Conservation (phyloP, 768 basidiomycete genomes). For the Naganishia randhawae region DNA sequence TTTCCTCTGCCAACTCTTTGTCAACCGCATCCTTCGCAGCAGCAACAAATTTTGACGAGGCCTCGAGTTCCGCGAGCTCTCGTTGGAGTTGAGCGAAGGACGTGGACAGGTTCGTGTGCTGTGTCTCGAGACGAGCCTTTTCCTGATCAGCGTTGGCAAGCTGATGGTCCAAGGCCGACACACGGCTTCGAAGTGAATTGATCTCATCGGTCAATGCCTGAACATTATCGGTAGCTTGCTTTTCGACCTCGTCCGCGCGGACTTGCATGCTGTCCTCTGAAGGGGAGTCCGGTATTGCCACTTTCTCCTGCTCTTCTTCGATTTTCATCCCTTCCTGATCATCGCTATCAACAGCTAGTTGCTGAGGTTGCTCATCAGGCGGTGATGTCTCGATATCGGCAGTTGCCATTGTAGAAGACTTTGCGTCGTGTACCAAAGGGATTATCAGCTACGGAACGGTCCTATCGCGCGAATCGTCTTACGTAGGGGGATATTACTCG, state of each 20-base stretch:
- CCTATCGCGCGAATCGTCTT: neutral
- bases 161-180: neutral
- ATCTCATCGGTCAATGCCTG: constrained; percentile 7
- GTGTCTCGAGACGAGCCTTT: constrained; percentile 10
- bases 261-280: neutral
- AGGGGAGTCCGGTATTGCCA: neutral
- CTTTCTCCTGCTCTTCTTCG: neutral
- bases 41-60: constrained; percentile 32
- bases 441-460: neutral
- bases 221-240: neutral
- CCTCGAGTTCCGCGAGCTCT: constrained; percentile 12
- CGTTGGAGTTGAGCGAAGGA: constrained; percentile 17
- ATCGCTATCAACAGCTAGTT: neutral
- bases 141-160: constrained; percentile 4
- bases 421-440: neutral
- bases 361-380: neutral
- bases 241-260: neutral
- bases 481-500: neutral
- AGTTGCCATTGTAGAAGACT: neutral
- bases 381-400: neutral
- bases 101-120: neutral
- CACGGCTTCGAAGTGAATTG: neutral
- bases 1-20: constrained; percentile 40
- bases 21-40: constrained; percentile 49
- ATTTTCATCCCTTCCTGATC: neutral